These are phyloP conservation scores for Sesbania bispinosa DNA, from an alignment of 306 rosid species.

Conservation along the genomic window DNA sequence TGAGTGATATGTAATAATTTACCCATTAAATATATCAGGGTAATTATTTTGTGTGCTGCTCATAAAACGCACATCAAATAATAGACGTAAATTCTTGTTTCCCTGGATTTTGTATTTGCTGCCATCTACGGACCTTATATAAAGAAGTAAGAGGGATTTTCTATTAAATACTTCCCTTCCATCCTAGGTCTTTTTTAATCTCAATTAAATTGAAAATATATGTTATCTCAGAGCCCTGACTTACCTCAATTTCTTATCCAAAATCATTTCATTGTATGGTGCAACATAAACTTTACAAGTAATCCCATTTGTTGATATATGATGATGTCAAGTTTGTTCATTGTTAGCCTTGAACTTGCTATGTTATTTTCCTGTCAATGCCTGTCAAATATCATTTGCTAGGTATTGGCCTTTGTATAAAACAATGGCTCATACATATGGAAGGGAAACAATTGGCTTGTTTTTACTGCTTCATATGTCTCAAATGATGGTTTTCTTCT, in stretches of 20 bases:
- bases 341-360: background rate
- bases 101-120: background rate
- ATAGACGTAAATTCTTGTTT: background rate
- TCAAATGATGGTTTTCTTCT: background rate
- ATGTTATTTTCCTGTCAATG: background rate
- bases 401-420: background rate
- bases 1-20: background rate
- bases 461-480: background rate
- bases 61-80: background rate
- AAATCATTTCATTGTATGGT: background rate
- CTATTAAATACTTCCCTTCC: background rate
- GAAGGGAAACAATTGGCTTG: background rate
- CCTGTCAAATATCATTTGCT: background rate
- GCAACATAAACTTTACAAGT: background rate
- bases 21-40: background rate
- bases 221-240: background rate
- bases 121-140: background rate
- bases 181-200: background rate
- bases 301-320: background rate
- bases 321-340: conserved; percentile 13
- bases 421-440: background rate
- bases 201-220: background rate
- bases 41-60: background rate
- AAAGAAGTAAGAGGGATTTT: background rate
- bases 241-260: background rate